These are phyloP conservation scores for Plasmodium gaboni DNA, from an alignment of 169 alveolate genomes.

Conservation along the genomic window DNA sequence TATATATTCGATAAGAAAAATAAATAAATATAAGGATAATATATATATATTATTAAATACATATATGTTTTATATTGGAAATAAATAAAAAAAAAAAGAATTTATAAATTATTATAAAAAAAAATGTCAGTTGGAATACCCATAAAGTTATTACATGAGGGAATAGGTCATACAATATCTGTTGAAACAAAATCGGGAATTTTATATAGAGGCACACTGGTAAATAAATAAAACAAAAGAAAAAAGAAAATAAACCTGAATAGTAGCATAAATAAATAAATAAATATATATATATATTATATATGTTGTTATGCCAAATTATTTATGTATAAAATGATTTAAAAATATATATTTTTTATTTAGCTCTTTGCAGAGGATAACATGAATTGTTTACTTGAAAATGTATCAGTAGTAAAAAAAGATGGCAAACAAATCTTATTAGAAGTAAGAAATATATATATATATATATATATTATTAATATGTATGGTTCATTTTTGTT, in stretches of 20 bases:
- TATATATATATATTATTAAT: neutral
- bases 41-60: constrained; percentile 5
- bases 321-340: neutral
- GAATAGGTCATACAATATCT: constrained; percentile 98
- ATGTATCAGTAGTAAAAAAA: constrained; percentile 96
- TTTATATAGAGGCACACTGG: constrained; percentile 96
- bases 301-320: neutral
- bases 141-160: constrained; percentile 97
- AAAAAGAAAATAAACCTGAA: too few relatives aligned
- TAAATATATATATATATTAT: neutral
- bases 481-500: neutral
- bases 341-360: neutral
- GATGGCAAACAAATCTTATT: constrained; percentile 96
- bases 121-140: constrained; percentile 97
- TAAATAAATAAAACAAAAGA: constrained; percentile 84
- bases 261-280: neutral
- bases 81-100: neutral
- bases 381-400: constrained; percentile 98
- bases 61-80: neutral
- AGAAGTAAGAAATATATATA: constrained; percentile 83
- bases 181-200: constrained; percentile 97
- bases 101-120: too few relatives aligned
- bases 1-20: neutral
- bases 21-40: neutral
- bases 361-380: constrained; percentile 94